A percentile compares a stretch with the other conserved stretches of the same genome.
Evolutionary conservation across 495 filamentous ascomycete species (phyloP).

Genomic region (Clohesyomyces aquaticus): DNA sequence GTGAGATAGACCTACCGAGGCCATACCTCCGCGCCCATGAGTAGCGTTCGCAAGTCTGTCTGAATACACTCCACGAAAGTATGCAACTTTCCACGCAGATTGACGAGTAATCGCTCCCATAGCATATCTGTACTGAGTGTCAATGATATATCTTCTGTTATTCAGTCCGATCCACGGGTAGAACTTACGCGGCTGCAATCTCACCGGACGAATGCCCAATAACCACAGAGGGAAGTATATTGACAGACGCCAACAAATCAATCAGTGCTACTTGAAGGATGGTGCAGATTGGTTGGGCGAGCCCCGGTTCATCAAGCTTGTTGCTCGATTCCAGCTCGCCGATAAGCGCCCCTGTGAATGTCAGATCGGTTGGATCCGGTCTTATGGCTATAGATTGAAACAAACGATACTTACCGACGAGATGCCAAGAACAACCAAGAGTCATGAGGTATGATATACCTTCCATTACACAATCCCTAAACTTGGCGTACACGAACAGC

Average conservation of each 20-base stretch:
- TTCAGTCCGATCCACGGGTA: background rate
- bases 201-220: slow-evolving; percentile 45
- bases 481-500: slow-evolving; percentile 40
- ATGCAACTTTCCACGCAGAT: background rate
- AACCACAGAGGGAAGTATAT: slow-evolving; percentile 13
- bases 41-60: background rate
- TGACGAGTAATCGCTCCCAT: background rate
- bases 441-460: background rate
- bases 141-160: background rate
- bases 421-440: slow-evolving; percentile 13
- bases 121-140: background rate
- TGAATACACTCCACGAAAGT: background rate
- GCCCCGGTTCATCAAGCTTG: background rate
- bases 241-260: slow-evolving; percentile 22
- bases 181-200: slow-evolving; percentile 28
- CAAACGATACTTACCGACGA: slow-evolving; percentile 18
- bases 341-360: background rate
- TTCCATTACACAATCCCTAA: slow-evolving; percentile 33
- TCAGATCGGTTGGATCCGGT: background rate
- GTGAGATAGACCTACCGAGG: background rate
- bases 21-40: background rate
- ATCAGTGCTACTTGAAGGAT: slow-evolving; percentile 21
- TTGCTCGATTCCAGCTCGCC: background rate
- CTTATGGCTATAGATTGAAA: no score
- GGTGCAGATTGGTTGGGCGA: background rate